These are phyloP conservation scores for Hamigera avellanea DNA, from an alignment of 495 filamentous ascomycete genomes.

Conservation along the genomic window DNA sequence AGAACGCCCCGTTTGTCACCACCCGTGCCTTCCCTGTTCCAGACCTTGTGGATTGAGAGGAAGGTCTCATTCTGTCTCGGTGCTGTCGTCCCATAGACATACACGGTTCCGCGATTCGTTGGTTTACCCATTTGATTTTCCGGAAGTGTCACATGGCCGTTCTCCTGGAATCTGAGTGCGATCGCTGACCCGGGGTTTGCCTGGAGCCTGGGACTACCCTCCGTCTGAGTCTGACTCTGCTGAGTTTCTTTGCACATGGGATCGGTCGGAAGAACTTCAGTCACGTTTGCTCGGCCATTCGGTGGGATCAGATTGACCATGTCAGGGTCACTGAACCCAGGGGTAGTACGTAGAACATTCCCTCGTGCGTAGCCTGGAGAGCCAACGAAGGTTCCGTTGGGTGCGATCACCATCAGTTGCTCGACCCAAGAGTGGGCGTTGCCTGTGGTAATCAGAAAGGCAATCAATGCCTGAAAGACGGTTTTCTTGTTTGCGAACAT, in stretches of 20 bases:
- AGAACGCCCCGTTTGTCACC: slow-evolving; percentile 64
- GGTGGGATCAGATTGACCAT: slow-evolving; percentile 46
- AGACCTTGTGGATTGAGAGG: slow-evolving; percentile 54
- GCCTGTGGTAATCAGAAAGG: slow-evolving; percentile 23
- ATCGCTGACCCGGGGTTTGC: slow-evolving; percentile 57
- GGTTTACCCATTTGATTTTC: slow-evolving; percentile 49
- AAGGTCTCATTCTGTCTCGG: slow-evolving; percentile 50
- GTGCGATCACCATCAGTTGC: slow-evolving; percentile 51
- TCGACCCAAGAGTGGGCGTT: slow-evolving; percentile 73
- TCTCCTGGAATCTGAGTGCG: slow-evolving; percentile 69
- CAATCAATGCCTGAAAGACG: slow-evolving; percentile 9
- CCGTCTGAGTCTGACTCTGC: slow-evolving; percentile 38
- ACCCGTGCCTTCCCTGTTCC: slow-evolving; percentile 66
- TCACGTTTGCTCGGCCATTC: slow-evolving; percentile 19
- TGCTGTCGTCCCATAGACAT: slow-evolving; percentile 69
- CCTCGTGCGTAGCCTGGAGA: slow-evolving; percentile 55
- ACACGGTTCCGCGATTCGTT: slow-evolving; percentile 59
- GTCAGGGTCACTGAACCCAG: slow-evolving; percentile 35
- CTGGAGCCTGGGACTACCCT: slow-evolving; percentile 48
- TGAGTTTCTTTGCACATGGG: slow-evolving; percentile 46
- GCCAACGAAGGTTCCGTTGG: slow-evolving; percentile 65
- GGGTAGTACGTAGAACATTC: slow-evolving; percentile 38
- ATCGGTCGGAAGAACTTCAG: slow-evolving; percentile 13
- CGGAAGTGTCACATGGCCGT: slow-evolving; percentile 73
- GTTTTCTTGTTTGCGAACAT: background rate